Conservation (phyloP, 1,284 basidiomycete genomes). For the Coniophora puteana region DNA sequence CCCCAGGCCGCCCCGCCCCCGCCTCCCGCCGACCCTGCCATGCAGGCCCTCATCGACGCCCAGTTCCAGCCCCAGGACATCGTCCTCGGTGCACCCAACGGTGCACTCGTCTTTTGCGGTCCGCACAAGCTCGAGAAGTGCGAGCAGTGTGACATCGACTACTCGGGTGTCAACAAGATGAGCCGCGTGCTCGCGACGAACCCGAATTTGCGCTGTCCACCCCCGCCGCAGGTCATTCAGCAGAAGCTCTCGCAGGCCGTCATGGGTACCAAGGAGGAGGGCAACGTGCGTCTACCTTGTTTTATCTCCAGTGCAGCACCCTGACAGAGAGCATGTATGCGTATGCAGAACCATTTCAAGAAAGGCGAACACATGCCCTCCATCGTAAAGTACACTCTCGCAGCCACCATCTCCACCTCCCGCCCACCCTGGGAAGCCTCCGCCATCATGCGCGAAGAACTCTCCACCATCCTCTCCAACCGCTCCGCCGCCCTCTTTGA, state of each 20-base stretch:
- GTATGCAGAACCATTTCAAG: slow-evolving; percentile 75
- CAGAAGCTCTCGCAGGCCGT: slow-evolving; percentile 74
- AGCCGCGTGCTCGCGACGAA: slow-evolving; percentile 67
- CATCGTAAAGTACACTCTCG: slow-evolving; percentile 81
- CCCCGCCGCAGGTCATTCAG: slow-evolving; percentile 74
- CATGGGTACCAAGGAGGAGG: slow-evolving; percentile 82
- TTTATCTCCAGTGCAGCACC: slow-evolving; percentile 4
- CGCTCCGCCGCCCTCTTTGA: slow-evolving; percentile 85
- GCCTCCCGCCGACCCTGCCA: slow-evolving; percentile 57
- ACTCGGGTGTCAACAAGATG: slow-evolving; percentile 66
- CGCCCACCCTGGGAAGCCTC: slow-evolving; percentile 90
- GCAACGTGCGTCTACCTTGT: slow-evolving; percentile 59
- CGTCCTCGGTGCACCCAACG: slow-evolving; percentile 49
- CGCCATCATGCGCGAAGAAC: slow-evolving; percentile 82
- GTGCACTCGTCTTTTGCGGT: slow-evolving; percentile 51
- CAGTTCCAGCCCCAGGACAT: slow-evolving; percentile 63
- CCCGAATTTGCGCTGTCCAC: slow-evolving; percentile 75
- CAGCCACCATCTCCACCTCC: slow-evolving; percentile 77
- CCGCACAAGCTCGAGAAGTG: slow-evolving; percentile 70
- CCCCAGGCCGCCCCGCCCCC: slow-evolving; percentile 37
- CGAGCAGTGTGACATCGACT: slow-evolving; percentile 68
- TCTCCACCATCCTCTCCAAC: slow-evolving; percentile 87
- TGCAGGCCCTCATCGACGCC: slow-evolving; percentile 73
- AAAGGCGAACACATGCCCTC: slow-evolving; percentile 70
- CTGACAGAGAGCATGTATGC: slow-evolving; percentile 10